A percentile compares a stretch with the other conserved stretches of the same genome.
These are phyloP conservation scores for Acacia concinna DNA, from an alignment of 331 rosid species.

Conservation along the genomic window DNA sequence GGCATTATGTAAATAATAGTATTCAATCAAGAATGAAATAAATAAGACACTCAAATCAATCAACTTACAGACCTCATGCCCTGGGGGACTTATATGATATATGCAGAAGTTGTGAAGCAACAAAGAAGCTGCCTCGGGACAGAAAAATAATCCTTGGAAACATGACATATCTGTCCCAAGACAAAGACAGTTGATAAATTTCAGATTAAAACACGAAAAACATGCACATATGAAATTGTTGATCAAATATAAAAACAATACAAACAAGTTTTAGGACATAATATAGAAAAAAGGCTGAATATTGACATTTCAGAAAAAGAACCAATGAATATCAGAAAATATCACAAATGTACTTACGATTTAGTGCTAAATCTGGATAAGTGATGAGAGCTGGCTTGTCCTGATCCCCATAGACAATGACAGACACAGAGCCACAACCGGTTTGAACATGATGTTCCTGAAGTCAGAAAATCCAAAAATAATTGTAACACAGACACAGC, in stretches of 20 bases:
- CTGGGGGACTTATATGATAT: slow-evolving; percentile 94
- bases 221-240: slow-evolving; percentile 6
- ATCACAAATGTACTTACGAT: slow-evolving; percentile 50
- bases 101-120: slow-evolving; percentile 95
- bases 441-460: slow-evolving; percentile 83
- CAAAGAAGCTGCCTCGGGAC: slow-evolving; percentile 92
- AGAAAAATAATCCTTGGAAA: slow-evolving; percentile 94
- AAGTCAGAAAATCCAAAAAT: slow-evolving; percentile 22
- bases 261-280: background rate
- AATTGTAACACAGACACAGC: background rate
- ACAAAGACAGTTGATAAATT: slow-evolving; percentile 2
- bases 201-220: slow-evolving; percentile 6
- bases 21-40: slow-evolving; percentile 30
- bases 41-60: slow-evolving; percentile 30
- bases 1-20: slow-evolving; percentile 48
- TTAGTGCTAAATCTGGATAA: slow-evolving; percentile 90
- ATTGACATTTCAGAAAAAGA: background rate
- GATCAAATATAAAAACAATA: background rate
- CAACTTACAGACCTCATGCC: slow-evolving; percentile 83
- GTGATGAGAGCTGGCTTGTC: slow-evolving; percentile 88
- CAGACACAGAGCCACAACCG: slow-evolving; percentile 86
- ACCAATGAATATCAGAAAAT: slow-evolving; percentile 10
- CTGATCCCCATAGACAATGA: slow-evolving; percentile 81
- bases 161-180: slow-evolving; percentile 76
- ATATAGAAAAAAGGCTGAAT: background rate